Percentiles rank a stretch among this genome's conserved stretches.
phyloP scores from a whole-genome alignment of 768 basidiomycete species.

The Pholiota microspora region DNA sequence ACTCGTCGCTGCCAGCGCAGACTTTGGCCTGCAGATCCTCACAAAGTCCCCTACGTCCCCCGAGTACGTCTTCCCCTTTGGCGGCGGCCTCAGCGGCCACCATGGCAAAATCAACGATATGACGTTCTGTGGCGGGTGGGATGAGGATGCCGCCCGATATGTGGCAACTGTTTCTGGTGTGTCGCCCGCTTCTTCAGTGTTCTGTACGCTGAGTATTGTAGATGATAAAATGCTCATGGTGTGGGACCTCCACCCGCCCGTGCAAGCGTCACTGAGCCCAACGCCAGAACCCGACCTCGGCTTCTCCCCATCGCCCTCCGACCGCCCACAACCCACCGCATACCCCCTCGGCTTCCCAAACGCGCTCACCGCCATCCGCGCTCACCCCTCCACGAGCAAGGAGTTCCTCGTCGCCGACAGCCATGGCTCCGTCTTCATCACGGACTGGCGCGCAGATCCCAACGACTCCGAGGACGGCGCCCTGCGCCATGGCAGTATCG shows the following conservation, averaged over 20 bases:
- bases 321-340: constrained; percentile 70
- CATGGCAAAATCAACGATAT: constrained; percentile 78
- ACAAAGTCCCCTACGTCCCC: constrained; percentile 47
- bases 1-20: constrained; percentile 62
- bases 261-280: constrained; percentile 24
- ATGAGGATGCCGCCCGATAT: constrained; percentile 66
- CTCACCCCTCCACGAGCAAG: constrained; percentile 72
- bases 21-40: constrained; percentile 71
- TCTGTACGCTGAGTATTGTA: constrained; percentile 22
- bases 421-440: constrained; percentile 69
- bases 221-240: constrained; percentile 86
- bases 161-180: constrained; percentile 80
- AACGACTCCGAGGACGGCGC: constrained; percentile 47
- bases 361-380: constrained; percentile 64
- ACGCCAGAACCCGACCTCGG: constrained; percentile 17
- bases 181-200: constrained; percentile 11
- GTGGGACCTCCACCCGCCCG: constrained; percentile 75
- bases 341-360: constrained; percentile 74
- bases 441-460: constrained; percentile 83
- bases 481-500: constrained; percentile 60
- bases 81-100: constrained; percentile 79
- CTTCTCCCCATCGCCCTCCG: constrained; percentile 27
- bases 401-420: constrained; percentile 79
- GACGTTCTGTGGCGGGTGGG: constrained; percentile 75
- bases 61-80: constrained; percentile 67